These are phyloP conservation scores for Misopates orontium DNA, from an alignment of 257 asterid genomes.

Conservation along the genomic window DNA sequence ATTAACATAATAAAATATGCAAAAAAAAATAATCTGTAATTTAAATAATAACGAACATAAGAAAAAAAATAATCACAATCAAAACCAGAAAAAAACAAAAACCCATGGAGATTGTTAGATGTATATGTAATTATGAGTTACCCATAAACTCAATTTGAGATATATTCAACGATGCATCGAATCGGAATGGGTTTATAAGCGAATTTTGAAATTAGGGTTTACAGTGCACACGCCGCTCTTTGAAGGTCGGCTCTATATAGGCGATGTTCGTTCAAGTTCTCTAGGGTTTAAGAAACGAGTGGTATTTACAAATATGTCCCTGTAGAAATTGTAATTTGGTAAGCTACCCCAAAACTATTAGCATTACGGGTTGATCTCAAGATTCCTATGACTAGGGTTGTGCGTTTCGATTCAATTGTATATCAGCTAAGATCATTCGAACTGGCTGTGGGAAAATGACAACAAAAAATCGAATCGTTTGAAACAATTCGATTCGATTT, in stretches of 20 bases:
- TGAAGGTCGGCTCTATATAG: not conserved
- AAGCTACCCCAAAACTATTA: no score
- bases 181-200: not conserved
- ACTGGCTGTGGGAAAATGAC: no score
- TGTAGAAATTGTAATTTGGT: not conserved
- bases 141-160: not conserved
- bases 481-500: no score
- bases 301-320: constrained; percentile 25
- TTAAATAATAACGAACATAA: no score
- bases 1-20: no score
- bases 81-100: not conserved
- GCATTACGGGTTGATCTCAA: no score
- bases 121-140: not conserved
- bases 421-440: no score
- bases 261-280: not conserved
- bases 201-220: constrained; percentile 20
- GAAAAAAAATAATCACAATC: not conserved
- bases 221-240: not conserved
- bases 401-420: no score
- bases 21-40: no score
- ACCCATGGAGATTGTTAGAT: no score
- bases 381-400: no score
- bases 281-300: constrained; percentile 23
- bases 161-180: not conserved
- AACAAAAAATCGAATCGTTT: no score